Base-by-base conservation (phyloP, 352 stramenopile genomes). In the Globisporangium canariense region DNA sequence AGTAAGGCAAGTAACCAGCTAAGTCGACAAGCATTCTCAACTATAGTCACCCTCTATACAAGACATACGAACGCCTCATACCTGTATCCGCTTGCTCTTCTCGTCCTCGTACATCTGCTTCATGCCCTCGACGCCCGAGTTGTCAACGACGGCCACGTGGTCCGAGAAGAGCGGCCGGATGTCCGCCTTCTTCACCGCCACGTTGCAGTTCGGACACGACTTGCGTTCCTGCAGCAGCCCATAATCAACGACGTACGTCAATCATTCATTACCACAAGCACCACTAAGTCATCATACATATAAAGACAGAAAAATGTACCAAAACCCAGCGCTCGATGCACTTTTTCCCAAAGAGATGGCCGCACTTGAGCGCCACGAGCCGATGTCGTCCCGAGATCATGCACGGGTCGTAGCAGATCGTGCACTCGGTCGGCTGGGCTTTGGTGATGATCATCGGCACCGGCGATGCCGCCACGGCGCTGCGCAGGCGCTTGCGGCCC, bases 71-170 rank as follows among this genome's bases (percentile, higher is more conserved):
- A 61, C 7, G 8, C 11, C 6, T 45, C 28, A 6, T 58, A 75
- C 69, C 36, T 77, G 73, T 8, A 69, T 75, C 51, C 67, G 77
- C 34, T 75, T 74, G 14, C 57, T 65, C 49, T 78, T 87, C 64
- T 93, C 80, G 28, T 64, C 71, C 49, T 90, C 69, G 53, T 76
- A 88, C 75, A 90, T 90, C 32, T 64, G 61, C 30, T 67, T 79
- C 70, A 88, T 81, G 16, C 78, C 71, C 62, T 84, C 79, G 18
- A 89, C 47, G 14, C 77, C 78, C 13, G 80, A 73, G 68, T 90
- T 93, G 70, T 93, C 84, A 18, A 93, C 82, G 22, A 91, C 79
- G 9, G 84, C 80, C 9, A 91, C 78, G 58, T 88, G 79, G 69
- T 93, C 75, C 8, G 78, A 88, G 62, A 89, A 93, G 34, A 90